These are phyloP conservation scores for Mycena polygramma DNA, from an alignment of 768 basidiomycete species.

Conservation along the genomic window DNA sequence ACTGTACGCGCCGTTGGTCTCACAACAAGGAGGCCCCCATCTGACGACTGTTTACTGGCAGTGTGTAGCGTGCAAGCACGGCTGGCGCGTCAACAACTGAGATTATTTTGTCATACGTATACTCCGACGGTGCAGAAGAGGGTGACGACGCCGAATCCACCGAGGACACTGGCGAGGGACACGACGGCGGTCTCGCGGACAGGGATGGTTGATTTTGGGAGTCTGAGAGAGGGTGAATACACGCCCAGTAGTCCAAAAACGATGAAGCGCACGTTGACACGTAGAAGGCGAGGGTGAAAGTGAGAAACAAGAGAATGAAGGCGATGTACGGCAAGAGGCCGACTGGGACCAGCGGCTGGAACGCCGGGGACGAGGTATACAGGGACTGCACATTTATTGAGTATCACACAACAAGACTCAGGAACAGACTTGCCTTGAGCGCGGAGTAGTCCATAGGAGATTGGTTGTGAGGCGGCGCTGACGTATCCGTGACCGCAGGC, in stretches of 20 bases:
- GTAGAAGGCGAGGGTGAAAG: conserved; percentile 91
- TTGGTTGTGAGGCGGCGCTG: conserved; percentile 56
- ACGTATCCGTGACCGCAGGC: conserved; percentile 57
- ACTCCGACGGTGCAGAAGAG: conserved; percentile 91
- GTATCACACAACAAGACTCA: background rate
- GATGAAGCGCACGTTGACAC: conserved; percentile 81
- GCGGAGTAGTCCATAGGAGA: conserved; percentile 63
- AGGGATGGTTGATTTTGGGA: conserved; percentile 77
- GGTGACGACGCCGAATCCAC: conserved; percentile 90
- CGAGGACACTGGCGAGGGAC: conserved; percentile 79
- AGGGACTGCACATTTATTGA: conserved; percentile 57
- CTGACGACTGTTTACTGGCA: conserved; percentile 44
- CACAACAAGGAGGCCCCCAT: conserved; percentile 14
- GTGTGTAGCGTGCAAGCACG: conserved; percentile 83
- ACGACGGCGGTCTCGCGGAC: conserved; percentile 80
- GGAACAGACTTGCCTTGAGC: conserved; percentile 58
- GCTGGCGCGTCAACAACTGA: conserved; percentile 88
- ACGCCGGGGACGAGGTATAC: conserved; percentile 77
- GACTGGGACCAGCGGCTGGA: conserved; percentile 78
- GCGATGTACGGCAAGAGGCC: conserved; percentile 80
- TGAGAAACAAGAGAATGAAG: conserved; percentile 75
- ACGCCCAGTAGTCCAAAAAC: conserved; percentile 30
- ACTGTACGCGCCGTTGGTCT: conserved; percentile 68
- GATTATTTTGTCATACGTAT: conserved; percentile 67
- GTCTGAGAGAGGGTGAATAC: conserved; percentile 56